These are phyloP conservation scores for Salix dunnii DNA, from an alignment of 345 rosid species.

Conservation along the genomic window DNA sequence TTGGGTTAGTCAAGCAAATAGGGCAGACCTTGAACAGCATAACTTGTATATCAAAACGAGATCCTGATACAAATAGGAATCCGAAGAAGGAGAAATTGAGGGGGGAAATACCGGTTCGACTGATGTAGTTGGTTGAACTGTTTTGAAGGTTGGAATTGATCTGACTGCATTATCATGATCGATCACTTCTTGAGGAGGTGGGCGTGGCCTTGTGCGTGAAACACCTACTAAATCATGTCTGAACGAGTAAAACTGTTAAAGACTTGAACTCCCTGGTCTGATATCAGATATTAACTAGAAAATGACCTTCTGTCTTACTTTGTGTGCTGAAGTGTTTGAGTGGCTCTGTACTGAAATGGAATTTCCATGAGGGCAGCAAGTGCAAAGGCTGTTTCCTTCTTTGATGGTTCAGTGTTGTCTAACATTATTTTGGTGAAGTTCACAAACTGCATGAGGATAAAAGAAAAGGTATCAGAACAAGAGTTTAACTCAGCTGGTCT, in stretches of 20 bases:
- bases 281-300: conserved; percentile 7
- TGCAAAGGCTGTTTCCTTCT: conserved; percentile 85
- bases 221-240: conserved; percentile 30
- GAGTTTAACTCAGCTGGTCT: background rate
- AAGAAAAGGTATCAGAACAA: background rate
- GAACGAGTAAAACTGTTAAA: conserved; percentile 30
- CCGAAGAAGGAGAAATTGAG: background rate
- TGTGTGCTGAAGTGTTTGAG: conserved; percentile 46
- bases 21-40: conserved; percentile 70
- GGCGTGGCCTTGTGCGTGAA: conserved; percentile 50
- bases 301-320: conserved; percentile 29
- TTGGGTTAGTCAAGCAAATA: conserved; percentile 84
- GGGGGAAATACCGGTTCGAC: conserved; percentile 38
- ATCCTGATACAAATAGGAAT: conserved; percentile 3
- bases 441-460: conserved; percentile 56
- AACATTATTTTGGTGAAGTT: conserved; percentile 87
- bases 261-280: conserved; percentile 9
- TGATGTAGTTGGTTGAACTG: conserved; percentile 33
- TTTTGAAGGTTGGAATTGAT: conserved; percentile 35
- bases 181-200: conserved; percentile 67
- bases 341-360: conserved; percentile 82
- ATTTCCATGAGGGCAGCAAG: conserved; percentile 98
- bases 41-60: conserved; percentile 7
- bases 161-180: conserved; percentile 55
- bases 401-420: conserved; percentile 49